Conservation (phyloP, 129 eudicot genomes). For the sunflower (Helianthus annuus) region HanXRQr2.0-SUNRISE NC_035449.2:162025385-162025884, state of each 20-base stretch:
- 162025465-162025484: slow-evolving; percentile 31
- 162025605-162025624: not conserved
- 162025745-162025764: too few species aligned
- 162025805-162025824: too few species aligned
- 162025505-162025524: slow-evolving; percentile 17
- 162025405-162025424: slow-evolving; percentile 37
- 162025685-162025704: slow-evolving; percentile 18
- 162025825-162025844: too few species aligned
- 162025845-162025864: too few species aligned
- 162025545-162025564: not conserved
- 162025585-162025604: not conserved
- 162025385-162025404: not conserved
- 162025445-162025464: slow-evolving; percentile 60
- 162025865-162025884: too few species aligned
- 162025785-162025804: too few species aligned
- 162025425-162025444: slow-evolving; percentile 47
- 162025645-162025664: slow-evolving; percentile 39
- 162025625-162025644: slow-evolving; percentile 27
- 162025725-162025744: slow-evolving; percentile 9
- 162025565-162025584: not conserved
- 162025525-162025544: not conserved
- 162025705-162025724: slow-evolving; percentile 2
- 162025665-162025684: slow-evolving; percentile 31
- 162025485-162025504: slow-evolving; percentile 21
- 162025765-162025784: too few species aligned